Conservation (phyloP, 1,139 yeast species). For the Yarrowia galli region DNA sequence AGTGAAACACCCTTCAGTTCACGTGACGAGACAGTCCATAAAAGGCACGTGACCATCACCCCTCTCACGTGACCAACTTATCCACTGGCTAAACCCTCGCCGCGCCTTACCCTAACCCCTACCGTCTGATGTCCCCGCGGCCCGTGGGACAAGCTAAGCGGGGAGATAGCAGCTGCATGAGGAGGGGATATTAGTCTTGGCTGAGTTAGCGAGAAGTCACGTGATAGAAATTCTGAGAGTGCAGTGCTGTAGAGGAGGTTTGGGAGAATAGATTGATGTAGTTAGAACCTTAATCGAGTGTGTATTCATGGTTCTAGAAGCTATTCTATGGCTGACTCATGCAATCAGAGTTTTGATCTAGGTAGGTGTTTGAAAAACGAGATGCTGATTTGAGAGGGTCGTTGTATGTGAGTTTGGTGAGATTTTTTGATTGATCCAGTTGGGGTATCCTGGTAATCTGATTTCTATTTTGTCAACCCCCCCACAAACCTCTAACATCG, state of each 20-base stretch:
- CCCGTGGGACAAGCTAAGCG: conserved; percentile 13
- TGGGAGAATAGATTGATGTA: background rate
- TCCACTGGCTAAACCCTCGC: background rate
- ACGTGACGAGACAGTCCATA: background rate
- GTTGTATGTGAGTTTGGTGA: background rate
- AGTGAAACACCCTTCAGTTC: no score
- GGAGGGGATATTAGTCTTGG: conserved; percentile 3
- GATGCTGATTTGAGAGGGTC: background rate
- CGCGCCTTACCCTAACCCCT: conserved; percentile 5
- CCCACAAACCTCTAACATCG: no score
- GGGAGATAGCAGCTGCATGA: conserved; percentile 27
- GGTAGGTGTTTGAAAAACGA: background rate
- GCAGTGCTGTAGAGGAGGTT: background rate
- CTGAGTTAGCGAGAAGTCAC: background rate
- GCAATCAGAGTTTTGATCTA: conserved; percentile 16
- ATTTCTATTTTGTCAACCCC: no score
- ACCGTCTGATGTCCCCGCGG: conserved; percentile 16
- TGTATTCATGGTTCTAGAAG: background rate
- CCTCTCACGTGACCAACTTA: background rate
- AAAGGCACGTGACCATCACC: background rate
- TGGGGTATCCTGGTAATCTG: no score
- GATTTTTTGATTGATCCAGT: background rate
- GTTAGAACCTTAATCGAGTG: background rate
- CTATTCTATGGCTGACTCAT: background rate
- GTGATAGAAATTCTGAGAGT: background rate